phyloP scores from a whole-genome alignment of 352 stramenopile genomes.

The Globisporangium nagaii region DNA sequence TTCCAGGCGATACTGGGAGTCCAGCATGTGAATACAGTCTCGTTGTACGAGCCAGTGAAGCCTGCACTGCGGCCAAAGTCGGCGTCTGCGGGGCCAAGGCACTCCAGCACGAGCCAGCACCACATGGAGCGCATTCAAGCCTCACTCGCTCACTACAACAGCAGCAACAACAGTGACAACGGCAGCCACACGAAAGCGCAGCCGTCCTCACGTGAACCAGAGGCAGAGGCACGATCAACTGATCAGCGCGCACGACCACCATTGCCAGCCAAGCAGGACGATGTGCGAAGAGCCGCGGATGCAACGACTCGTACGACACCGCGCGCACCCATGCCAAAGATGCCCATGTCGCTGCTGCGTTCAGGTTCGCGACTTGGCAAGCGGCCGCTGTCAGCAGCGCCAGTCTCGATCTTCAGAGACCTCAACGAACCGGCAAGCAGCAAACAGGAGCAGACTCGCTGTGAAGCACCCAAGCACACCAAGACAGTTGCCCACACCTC shows the following conservation, averaged over 20 bases:
- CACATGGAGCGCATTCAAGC: conserved; percentile 28
- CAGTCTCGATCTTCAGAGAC: conserved; percentile 10
- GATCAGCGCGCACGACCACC: too few relatives aligned
- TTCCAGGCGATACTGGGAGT: background rate
- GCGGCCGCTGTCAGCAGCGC: conserved; percentile 1
- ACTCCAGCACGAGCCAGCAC: conserved; percentile 24
- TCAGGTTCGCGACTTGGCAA: conserved; percentile 2
- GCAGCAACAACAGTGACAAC: background rate
- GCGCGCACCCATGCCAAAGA: background rate
- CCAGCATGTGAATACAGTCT: too few relatives aligned
- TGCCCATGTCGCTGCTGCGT: conserved; percentile 3
- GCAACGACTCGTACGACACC: background rate
- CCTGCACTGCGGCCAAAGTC: conserved; percentile 39
- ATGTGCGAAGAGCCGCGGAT: background rate
- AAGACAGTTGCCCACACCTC: background rate
- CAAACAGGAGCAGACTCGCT: background rate
- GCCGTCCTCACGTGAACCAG: background rate
- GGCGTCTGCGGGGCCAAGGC: conserved; percentile 9
- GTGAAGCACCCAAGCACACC: background rate
- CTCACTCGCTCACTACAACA: conserved; percentile 11
- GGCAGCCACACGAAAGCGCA: background rate
- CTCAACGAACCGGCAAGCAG: background rate
- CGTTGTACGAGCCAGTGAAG: conserved; percentile 8
- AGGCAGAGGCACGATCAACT: background rate
- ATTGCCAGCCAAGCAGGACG: conserved; percentile 6